These are phyloP conservation scores for Pythium periplocum DNA, from an alignment of 352 stramenopile genomes.

Conservation along the genomic window DNA sequence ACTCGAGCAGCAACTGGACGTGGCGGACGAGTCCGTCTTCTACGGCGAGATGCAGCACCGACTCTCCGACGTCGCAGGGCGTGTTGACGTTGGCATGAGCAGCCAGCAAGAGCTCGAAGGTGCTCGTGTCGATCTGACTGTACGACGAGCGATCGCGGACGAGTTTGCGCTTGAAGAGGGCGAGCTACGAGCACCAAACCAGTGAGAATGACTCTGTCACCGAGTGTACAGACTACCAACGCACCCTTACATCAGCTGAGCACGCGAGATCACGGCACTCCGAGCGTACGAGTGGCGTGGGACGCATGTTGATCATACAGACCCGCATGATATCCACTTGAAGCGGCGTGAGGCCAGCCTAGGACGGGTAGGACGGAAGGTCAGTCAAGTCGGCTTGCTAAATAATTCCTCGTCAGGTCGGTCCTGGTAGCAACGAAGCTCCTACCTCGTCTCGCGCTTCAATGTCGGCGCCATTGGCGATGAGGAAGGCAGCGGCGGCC, in stretches of 20 bases:
- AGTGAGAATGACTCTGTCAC: not conserved
- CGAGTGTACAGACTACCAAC: not conserved
- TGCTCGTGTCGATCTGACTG: constrained; percentile 36
- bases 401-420: too few relatives aligned
- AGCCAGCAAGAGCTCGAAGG: constrained; percentile 30
- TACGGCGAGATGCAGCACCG: constrained; percentile 26
- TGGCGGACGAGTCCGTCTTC: constrained; percentile 42
- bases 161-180: constrained; percentile 24
- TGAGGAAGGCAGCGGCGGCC: constrained; percentile 19
- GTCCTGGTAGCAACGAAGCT: too few relatives aligned
- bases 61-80: constrained; percentile 27
- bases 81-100: constrained; percentile 26
- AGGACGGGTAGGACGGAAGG: too few relatives aligned
- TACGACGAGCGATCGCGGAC: constrained; percentile 29
- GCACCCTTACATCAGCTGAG: constrained; percentile 23
- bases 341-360: constrained; percentile 31
- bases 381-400: too few relatives aligned
- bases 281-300: constrained; percentile 27
- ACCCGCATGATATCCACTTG: constrained; percentile 40
- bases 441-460: constrained; percentile 22
- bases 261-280: constrained; percentile 33
- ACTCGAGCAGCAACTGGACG: constrained; percentile 32
- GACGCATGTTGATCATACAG: constrained; percentile 39
- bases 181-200: constrained; percentile 14
- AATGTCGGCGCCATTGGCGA: constrained; percentile 26